phyloP scores from a whole-genome alignment of 1,139 yeast species.

The Debaryomycetaceae sp. region DNA sequence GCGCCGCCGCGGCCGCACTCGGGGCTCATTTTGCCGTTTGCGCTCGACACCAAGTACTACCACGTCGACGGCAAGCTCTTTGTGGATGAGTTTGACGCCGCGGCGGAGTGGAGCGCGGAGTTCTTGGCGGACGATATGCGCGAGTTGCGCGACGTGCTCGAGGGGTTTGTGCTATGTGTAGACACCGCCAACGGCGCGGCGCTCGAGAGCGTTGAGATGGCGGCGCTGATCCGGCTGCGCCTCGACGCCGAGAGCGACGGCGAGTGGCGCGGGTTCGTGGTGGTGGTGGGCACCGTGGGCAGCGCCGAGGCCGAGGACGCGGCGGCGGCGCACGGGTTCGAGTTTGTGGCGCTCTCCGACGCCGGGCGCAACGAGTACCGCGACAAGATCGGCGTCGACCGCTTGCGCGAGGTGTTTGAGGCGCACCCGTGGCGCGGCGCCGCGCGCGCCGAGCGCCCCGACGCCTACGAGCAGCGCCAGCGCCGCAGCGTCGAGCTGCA shows the following conservation, averaged over 20 bases:
- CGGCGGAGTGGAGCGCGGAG: slow-evolving; percentile 25
- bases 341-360: slow-evolving; percentile 22
- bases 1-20: slow-evolving; percentile 26
- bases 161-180: slow-evolving; percentile 36
- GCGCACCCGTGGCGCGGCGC: slow-evolving; percentile 39
- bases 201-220: slow-evolving; percentile 12
- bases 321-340: slow-evolving; percentile 26
- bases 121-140: slow-evolving; percentile 25
- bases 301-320: slow-evolving; percentile 27
- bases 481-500: slow-evolving; percentile 3
- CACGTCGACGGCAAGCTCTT: slow-evolving; percentile 25
- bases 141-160: slow-evolving; percentile 37
- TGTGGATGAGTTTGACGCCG: slow-evolving; percentile 29
- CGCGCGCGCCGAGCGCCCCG: slow-evolving; percentile 15
- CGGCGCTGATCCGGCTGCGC: slow-evolving; percentile 3
- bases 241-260: slow-evolving; percentile 3
- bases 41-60: slow-evolving; percentile 32
- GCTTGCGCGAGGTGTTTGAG: slow-evolving; percentile 34
- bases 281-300: slow-evolving; percentile 20
- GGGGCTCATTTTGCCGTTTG: slow-evolving; percentile 30
- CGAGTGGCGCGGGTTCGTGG: slow-evolving; percentile 22
- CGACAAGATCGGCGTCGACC: slow-evolving; percentile 24
- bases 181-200: slow-evolving; percentile 15
- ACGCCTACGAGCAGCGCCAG: slow-evolving; percentile 8
- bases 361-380: slow-evolving; percentile 23